A percentile compares a stretch with the other conserved stretches of the same genome.
These are phyloP conservation scores for Babesia sp. DNA, from an alignment of 169 alveolate genomes.

Conservation along the genomic window DNA sequence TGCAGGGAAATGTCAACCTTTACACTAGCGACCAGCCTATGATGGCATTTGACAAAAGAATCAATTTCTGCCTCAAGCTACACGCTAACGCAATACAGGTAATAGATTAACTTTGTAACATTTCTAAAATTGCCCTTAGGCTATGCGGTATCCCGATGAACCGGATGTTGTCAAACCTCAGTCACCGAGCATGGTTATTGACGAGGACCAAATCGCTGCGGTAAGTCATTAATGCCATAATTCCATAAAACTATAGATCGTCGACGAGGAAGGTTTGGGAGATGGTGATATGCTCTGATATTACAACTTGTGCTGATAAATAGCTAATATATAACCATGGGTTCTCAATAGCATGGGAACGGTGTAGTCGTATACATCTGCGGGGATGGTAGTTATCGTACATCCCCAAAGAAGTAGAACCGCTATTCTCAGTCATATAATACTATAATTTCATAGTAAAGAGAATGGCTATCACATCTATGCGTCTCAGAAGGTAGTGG, in stretches of 20 bases:
- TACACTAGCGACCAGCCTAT: constrained; percentile 89
- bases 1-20: constrained; percentile 77
- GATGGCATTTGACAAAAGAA: constrained; percentile 88
- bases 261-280: constrained; percentile 15
- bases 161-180: constrained; percentile 17
- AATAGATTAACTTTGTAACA: neutral
- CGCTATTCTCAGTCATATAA: no score
- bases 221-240: neutral
- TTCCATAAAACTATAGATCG: neutral
- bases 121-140: constrained; percentile 8
- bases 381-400: no score
- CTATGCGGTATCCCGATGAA: constrained; percentile 68
- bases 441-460: no score
- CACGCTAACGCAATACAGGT: constrained; percentile 90
- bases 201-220: constrained; percentile 31
- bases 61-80: constrained; percentile 89
- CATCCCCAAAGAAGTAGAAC: no score
- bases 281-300: constrained; percentile 6
- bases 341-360: no score
- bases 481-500: neutral
- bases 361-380: no score
- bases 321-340: no score
- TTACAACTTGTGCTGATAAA: neutral
- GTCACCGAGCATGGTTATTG: neutral
- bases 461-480: no score